Evolutionary conservation across 345 rosid species (phyloP), one percentile per base, ranked within the genome.

Genomic region (Salix caprea): DNA sequence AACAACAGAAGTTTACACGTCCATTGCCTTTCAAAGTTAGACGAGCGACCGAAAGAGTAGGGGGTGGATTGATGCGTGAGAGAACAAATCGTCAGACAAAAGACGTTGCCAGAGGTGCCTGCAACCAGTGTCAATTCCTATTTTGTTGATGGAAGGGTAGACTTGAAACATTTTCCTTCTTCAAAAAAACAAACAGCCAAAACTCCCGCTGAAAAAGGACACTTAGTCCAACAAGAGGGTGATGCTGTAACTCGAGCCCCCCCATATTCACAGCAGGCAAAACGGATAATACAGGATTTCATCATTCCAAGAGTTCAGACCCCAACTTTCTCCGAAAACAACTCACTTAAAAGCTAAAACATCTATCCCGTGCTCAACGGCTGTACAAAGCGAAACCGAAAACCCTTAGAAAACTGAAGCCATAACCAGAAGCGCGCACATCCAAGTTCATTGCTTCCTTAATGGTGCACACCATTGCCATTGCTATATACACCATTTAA

Each of bases 391-490:
- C 73, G 60, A 15, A 78, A 81, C 76, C 79, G 56, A 67, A 82
- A 77, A 52, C 13, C 39, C 82, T 39, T 66, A 4, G 24, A 76
- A 76, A 66, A 81, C 85, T 71, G 67, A 67, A 74, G 9, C 37
- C 69, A 70, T 74, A 66, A 72, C 36, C 72, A 68, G 32, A 77
- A 52, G 21, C 18, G 21, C 14, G 46, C 76, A 56, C 69, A 32
- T 56, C 70, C 66, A 69, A 23, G 66, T 56, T 14, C 40, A 32
- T 5, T 16, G 12, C 65, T 62, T 46, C 26, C 62, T 77, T 73
- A 87, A 75, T 76, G 75, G 69, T 83, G 89, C 80, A 87, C 67
- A 14, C 94, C 89, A 32, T 88, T 88, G 69, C 91, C 94, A 78
- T 91, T 91, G 87, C 89, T 79, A 85, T 81, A 80, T 73, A 84